Evolutionary conservation across 139 green algal genomes (phyloP).

Genomic region (Closterium sp.): DNA sequence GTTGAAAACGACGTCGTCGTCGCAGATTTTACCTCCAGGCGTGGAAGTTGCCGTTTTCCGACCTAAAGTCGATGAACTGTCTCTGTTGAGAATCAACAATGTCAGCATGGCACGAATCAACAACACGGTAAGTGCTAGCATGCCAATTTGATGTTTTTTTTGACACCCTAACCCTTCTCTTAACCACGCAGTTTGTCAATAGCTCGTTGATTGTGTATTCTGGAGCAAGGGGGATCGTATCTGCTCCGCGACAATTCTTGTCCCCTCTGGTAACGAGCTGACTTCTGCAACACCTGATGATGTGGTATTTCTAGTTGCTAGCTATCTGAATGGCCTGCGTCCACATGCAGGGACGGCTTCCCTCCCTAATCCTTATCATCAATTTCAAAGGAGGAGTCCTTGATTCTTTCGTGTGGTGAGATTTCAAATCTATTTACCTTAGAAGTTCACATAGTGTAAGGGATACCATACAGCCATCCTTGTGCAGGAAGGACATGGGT

Average conservation of each 20-base stretch:
- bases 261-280: background rate
- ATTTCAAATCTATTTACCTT: background rate
- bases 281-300: background rate
- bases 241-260: slow-evolving; percentile 1
- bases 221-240: slow-evolving; percentile 2
- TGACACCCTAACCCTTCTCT: background rate
- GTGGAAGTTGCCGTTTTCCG: slow-evolving; percentile 20
- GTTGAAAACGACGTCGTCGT: background rate
- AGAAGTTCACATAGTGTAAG: background rate
- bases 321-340: background rate
- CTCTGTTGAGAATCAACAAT: slow-evolving; percentile 26
- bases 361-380: background rate
- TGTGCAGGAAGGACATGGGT: background rate
- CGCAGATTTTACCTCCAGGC: slow-evolving; percentile 18
- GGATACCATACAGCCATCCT: background rate
- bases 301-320: background rate
- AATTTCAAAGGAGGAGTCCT: background rate
- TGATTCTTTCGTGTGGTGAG: background rate
- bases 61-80: slow-evolving; percentile 16
- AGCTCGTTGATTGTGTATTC: slow-evolving; percentile 24
- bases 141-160: background rate
- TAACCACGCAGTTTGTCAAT: background rate
- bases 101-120: slow-evolving; percentile 26
- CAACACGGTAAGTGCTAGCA: background rate
- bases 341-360: background rate